Base-by-base conservation (phyloP, 1,139 yeast genomes). In the Scheffersomyces parashehatae region DNA sequence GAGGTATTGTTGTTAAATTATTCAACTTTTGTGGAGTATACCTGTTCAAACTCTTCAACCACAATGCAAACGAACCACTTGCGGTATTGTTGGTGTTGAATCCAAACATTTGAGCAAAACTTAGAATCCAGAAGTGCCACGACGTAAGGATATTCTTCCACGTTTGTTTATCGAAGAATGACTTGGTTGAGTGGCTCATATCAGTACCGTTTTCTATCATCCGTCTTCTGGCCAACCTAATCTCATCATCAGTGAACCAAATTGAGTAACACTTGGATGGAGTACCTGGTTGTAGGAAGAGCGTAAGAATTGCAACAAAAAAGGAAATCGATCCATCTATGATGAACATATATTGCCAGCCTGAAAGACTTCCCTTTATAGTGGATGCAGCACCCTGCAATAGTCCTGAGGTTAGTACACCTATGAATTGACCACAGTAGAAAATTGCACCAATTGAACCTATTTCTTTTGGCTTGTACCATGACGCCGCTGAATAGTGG, bases 41-140 rank as follows among this genome's bases (percentile, higher is more conserved):
- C 41, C 68, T 63, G 31, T 64, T 54, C 31, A 74, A 61, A 12
- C 81, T 73, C 52, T 76, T 70, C 42, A 79, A 63, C 83, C 83
- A 79, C 40, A 79, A 62, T 7, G 56, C 56, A 41, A 59, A 60
- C 1, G 64, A 53, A 16, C 85, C 83, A n/a, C 75, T 64, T 2
- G 74, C 55, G 10, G 75, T 74, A 51, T 72, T 76, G 47, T 67
- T 70, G 33, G 65, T 53, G 48, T 66, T 65, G 49, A 58, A 61
- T 7, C 65, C 62, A 41, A 53, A 49, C 43, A 61, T 58, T 10
- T 60, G 45, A 15, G 47, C 46, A 12, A 59, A 16, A 2, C 55
- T 45, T 28, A 60, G 50, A 5, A 59, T 32, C 58, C 60, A 62
- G 40, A 62, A 52, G 29, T 58, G 60, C 67, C 67, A 62, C 16